A percentile compares a stretch with the other conserved stretches of the same genome.
Conservation (phyloP, 2,329 filamentous ascomycete genomes). For the Claviceps sorghi region DNA sequence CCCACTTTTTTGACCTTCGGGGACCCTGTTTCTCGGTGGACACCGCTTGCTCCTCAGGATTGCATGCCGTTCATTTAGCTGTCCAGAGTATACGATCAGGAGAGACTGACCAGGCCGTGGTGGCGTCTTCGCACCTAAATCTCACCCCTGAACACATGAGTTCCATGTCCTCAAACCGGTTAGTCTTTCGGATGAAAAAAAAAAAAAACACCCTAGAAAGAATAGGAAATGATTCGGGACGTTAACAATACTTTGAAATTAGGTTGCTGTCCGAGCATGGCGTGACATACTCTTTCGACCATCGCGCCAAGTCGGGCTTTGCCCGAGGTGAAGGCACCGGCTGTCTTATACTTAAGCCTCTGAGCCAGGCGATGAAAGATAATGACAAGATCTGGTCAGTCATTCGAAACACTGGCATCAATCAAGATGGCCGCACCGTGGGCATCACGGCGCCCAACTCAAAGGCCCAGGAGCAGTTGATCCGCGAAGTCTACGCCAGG, state of each 20-base stretch:
- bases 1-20: conserved; percentile 39
- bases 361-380: conserved; percentile 38
- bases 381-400: conserved; percentile 39
- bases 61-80: conserved; percentile 35
- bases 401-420: conserved; percentile 34
- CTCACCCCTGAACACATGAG: conserved; percentile 26
- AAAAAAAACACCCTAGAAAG: neutral
- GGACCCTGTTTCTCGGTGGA: conserved; percentile 38
- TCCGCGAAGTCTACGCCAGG: conserved; percentile 21
- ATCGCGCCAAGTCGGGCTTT: conserved; percentile 31
- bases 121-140: conserved; percentile 32
- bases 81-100: conserved; percentile 33
- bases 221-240: too few relatives aligned
- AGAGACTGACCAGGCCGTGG: conserved; percentile 31
- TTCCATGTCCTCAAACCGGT: conserved; percentile 13
- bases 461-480: conserved; percentile 29
- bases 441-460: conserved; percentile 38
- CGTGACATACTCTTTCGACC: conserved; percentile 26
- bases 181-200: neutral
- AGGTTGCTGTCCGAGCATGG: conserved; percentile 1
- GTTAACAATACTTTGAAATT: neutral
- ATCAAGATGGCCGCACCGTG: conserved; percentile 38
- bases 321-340: conserved; percentile 45
- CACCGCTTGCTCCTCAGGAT: conserved; percentile 36
- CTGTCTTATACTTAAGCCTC: conserved; percentile 40